Evolutionary conservation across 768 basidiomycete genomes (phyloP), one percentile per base, ranked within the genome.

Genomic region (Lactarius trivialis): DNA sequence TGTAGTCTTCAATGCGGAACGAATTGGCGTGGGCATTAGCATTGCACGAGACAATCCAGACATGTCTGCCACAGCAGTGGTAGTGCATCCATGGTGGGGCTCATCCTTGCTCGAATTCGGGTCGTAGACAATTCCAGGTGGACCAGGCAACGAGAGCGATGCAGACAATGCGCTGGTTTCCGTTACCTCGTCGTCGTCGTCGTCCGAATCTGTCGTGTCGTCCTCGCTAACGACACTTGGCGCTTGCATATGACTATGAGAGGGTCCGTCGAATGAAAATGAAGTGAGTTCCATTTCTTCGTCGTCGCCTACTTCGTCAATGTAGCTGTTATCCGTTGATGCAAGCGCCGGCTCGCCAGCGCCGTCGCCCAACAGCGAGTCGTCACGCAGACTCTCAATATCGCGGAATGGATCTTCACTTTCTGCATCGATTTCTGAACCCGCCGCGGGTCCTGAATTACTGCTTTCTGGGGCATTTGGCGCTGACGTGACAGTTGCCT

Each of bases 341-440:
- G 41, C 21, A 49, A 55, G 26, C 48, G 64, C 26, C 50, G 21
- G 57, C 50, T 9, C 60, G 60, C 53, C 58, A 14, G 67, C 67
- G 19, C 55, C 61, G 7, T 64, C 69, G 15, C 53, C 58, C 21
- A 48, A 64, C 37, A 50, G 56, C 62, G 70, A 66, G 59, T 72
- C 71, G 54, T 89, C 88, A 36, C 82, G 77, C 68, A 94, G 71
- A 68, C 92, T 93, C 70, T 96, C 94, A 58, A 98, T 88, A 68
- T 94, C 94, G 34, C 84, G 83, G 74, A 98, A 98, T 8, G 92
- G 90, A 76, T 98, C 95, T 67, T 92, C 91, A 64, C 89, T 90
- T 48, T 81, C 78, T 45, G 81, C 77, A 75, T 68, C 71, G 32
- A 75, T 79, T 9, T 57, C 76, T 69, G 63, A 71, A 73, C 71